These are phyloP conservation scores for Verticillium tricorpus DNA, from an alignment of 2,329 filamentous ascomycete genomes.

Conservation along the genomic window DNA sequence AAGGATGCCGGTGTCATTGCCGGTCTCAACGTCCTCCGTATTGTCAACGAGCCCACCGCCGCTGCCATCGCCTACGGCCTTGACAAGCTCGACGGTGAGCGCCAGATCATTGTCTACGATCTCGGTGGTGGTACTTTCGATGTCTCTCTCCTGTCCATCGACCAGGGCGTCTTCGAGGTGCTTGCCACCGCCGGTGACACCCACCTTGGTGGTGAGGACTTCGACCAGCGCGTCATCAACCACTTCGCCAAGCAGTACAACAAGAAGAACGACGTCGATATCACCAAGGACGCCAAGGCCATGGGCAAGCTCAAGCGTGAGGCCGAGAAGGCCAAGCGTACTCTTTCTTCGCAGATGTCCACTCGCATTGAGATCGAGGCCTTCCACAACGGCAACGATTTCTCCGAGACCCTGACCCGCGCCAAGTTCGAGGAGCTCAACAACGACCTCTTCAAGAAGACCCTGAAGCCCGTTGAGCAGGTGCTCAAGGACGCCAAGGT, in stretches of 20 bases:
- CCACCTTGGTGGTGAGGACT: conserved; percentile 97
- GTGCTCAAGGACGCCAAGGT: conserved; percentile 97
- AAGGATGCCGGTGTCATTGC: conserved; percentile 93
- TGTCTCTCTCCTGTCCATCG: conserved; percentile 88
- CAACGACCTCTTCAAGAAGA: conserved; percentile 99
- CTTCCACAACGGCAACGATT: conserved; percentile 95
- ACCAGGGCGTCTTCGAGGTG: conserved; percentile 91
- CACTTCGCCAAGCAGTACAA: conserved; percentile 97
- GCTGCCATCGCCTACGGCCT: conserved; percentile 93
- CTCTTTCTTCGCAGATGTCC: conserved; percentile 89
- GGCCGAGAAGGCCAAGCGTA: conserved; percentile 99
- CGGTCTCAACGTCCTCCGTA: conserved; percentile 90
- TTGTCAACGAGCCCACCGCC: conserved; percentile 94
- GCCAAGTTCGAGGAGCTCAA: conserved; percentile 99
- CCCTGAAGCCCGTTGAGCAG: conserved; percentile 96
- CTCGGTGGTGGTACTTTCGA: conserved; percentile 92
- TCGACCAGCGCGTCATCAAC: conserved; percentile 96
- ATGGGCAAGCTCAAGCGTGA: conserved; percentile 99
- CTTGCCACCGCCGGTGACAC: conserved; percentile 94
- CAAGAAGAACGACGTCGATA: conserved; percentile 92
- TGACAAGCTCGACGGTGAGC: conserved; percentile 78
- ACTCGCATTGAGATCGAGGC: conserved; percentile 95
- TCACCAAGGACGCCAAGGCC: conserved; percentile 91
- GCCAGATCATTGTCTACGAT: conserved; percentile 90
- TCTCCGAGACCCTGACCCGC: conserved; percentile 95